A percentile compares a stretch with the other conserved stretches of the same genome.
Evolutionary conservation across 352 stramenopile genomes (phyloP).

Genomic region (Globisporangium okanoganense): DNA sequence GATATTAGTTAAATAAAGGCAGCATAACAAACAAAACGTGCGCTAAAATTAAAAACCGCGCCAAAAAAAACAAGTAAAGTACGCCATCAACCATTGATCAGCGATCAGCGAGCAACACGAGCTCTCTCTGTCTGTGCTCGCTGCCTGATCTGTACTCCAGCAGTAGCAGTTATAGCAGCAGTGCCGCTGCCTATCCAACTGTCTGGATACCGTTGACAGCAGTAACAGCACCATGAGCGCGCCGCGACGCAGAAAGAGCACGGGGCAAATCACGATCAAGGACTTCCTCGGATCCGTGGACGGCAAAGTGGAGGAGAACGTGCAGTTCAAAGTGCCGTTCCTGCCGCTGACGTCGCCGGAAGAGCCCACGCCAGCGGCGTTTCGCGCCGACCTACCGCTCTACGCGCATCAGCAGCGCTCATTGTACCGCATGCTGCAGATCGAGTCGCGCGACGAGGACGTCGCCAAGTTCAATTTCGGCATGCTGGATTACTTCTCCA

Average conservation of each 20-base stretch:
- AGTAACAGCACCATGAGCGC: neutral
- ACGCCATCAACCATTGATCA: no score
- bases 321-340: slow-evolving; percentile 83
- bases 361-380: slow-evolving; percentile 50
- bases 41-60: no score
- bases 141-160: no score
- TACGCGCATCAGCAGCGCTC: slow-evolving; percentile 82
- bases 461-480: slow-evolving; percentile 75
- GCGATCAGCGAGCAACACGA: no score
- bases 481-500: slow-evolving; percentile 67
- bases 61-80: no score
- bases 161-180: no score
- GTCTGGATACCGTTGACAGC: no score
- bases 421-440: slow-evolving; percentile 80
- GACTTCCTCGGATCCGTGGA: slow-evolving; percentile 39
- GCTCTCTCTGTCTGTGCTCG: no score
- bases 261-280: slow-evolving; percentile 50
- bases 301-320: slow-evolving; percentile 41
- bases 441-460: slow-evolving; percentile 62
- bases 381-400: slow-evolving; percentile 46
- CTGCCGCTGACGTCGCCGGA: slow-evolving; percentile 68
- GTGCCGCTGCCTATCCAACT: no score
- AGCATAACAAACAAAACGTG: no score
- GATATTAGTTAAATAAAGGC: no score
- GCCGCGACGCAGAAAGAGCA: slow-evolving; percentile 13